phyloP scores from a whole-genome alignment of 1,139 yeast genomes.

The Sugiyamaella neomexicana region DNA sequence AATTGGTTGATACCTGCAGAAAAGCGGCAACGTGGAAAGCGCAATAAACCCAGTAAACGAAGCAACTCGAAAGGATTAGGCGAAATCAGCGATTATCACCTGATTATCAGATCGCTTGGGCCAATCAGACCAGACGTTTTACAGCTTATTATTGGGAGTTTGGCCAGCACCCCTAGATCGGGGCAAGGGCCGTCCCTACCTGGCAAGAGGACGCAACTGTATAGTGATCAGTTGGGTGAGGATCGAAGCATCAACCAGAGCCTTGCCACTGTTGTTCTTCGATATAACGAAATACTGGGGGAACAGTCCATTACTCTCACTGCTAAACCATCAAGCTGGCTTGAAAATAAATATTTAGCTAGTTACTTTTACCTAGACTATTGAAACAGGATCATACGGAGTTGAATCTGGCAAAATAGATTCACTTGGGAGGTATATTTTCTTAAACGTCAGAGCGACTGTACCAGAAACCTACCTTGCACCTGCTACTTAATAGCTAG shows the following conservation, averaged over 20 bases:
- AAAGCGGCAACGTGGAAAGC: not conserved
- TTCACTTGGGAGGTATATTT: no score
- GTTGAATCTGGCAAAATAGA: not conserved
- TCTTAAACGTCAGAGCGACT: no score
- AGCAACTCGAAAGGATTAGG: not conserved
- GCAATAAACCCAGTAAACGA: not conserved
- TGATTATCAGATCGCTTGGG: slow-evolving; percentile 7
- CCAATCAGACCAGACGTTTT: slow-evolving; percentile 7
- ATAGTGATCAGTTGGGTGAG: not conserved
- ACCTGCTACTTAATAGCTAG: no score
- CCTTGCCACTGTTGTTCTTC: not conserved
- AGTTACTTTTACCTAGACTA: no score
- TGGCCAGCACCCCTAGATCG: not conserved
- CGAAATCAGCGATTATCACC: not conserved
- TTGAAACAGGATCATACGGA: no score
- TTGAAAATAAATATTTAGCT: no score
- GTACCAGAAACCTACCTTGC: no score
- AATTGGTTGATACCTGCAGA: not conserved
- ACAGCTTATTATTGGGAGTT: slow-evolving; percentile 11
- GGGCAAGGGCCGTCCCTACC: not conserved
- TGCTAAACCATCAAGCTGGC: no score
- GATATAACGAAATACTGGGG: not conserved
- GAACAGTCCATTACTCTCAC: not conserved
- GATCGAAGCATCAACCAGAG: not conserved
- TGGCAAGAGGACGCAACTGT: not conserved